Evolutionary conservation across 306 rosid species (phyloP).

Genomic region (Prunus kanzakura): DNA sequence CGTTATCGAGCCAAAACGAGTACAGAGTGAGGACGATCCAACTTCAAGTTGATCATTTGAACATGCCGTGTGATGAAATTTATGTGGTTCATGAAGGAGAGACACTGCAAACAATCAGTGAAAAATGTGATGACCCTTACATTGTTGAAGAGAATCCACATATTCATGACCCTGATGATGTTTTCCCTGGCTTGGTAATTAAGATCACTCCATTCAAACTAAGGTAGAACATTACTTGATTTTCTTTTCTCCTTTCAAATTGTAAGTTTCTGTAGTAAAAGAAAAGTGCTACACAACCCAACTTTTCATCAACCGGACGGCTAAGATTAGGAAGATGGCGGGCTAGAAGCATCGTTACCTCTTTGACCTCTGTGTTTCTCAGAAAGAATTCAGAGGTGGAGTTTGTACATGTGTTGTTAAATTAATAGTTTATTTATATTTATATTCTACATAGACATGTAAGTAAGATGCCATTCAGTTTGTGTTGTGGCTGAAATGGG

Average conservation of each 20-base stretch:
- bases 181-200: slow-evolving; percentile 80
- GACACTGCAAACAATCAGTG: slow-evolving; percentile 71
- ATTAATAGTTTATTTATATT: too few relatives aligned
- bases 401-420: not conserved
- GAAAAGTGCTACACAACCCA: too few relatives aligned
- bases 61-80: slow-evolving; percentile 68
- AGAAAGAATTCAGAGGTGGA: not conserved
- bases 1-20: slow-evolving; percentile 25
- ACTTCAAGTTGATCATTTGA: not conserved
- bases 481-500: too few relatives aligned
- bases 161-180: slow-evolving; percentile 75
- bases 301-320: not conserved
- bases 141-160: slow-evolving; percentile 84
- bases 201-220: slow-evolving; percentile 58
- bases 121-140: slow-evolving; percentile 73
- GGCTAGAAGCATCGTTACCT: not conserved
- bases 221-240: not conserved
- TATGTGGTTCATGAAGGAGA: slow-evolving; percentile 82
- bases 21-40: slow-evolving; percentile 12
- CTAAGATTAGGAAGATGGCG: not conserved
- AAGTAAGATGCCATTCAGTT: too few relatives aligned
- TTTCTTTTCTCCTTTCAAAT: not conserved
- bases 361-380: not conserved
- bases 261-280: not conserved
- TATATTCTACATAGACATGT: too few relatives aligned